These are phyloP conservation scores for Scutellaria barbata DNA, from an alignment of 257 asterid genomes.

Conservation along the genomic window DNA sequence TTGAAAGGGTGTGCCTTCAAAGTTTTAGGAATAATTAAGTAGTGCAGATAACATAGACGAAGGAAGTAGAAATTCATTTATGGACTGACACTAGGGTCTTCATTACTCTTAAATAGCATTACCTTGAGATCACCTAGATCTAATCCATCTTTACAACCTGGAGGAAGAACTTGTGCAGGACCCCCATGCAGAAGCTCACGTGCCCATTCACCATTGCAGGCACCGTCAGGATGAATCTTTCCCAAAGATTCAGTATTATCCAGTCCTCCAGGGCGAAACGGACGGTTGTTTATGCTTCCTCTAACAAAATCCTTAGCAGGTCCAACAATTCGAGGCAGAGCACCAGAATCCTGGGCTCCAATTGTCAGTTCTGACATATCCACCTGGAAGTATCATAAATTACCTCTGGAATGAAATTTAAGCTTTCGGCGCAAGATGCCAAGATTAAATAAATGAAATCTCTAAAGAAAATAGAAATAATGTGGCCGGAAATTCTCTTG, in stretches of 20 bases:
- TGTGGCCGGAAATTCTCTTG: constrained; percentile 1
- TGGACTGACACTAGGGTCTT: constrained; percentile 22
- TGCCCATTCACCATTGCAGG: constrained; percentile 88
- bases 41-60: constrained; percentile 26
- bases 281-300: constrained; percentile 89
- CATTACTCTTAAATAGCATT: constrained; percentile 32
- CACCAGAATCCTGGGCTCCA: constrained; percentile 76
- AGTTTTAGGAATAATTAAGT: constrained; percentile 30
- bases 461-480: constrained; percentile 24
- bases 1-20: constrained; percentile 66
- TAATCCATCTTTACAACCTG: constrained; percentile 78
- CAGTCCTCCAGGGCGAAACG: constrained; percentile 94
- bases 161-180: constrained; percentile 69
- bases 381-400: constrained; percentile 56
- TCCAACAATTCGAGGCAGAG: constrained; percentile 87
- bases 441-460: constrained; percentile 31
- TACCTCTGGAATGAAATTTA: neutral
- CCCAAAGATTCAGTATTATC: constrained; percentile 66
- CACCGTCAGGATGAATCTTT: constrained; percentile 76
- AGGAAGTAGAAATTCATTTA: neutral
- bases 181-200: constrained; percentile 80
- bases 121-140: constrained; percentile 89
- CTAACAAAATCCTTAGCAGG: constrained; percentile 90
- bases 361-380: constrained; percentile 70
- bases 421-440: neutral